These are phyloP conservation scores for Aspergillus ibericus DNA, from an alignment of 2,329 filamentous ascomycete species.

Conservation along the genomic window DNA sequence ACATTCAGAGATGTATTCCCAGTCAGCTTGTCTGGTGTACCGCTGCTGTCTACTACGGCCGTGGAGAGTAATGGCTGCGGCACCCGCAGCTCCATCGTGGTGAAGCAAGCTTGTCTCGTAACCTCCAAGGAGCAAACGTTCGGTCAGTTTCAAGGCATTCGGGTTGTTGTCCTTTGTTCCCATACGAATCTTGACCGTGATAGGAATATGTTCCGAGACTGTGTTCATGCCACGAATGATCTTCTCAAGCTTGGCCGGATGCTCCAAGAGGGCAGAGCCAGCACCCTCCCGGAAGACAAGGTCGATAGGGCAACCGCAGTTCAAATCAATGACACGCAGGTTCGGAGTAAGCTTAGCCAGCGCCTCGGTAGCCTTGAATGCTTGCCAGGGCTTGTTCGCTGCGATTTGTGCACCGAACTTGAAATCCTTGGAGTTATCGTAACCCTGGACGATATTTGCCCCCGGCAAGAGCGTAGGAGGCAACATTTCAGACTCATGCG, in stretches of 20 bases:
- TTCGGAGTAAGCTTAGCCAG: slow-evolving; percentile 75
- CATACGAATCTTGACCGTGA: slow-evolving; percentile 92
- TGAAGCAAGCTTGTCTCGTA: slow-evolving; percentile 65
- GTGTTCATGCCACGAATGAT: slow-evolving; percentile 96
- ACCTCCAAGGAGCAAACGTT: slow-evolving; percentile 78
- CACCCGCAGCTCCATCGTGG: slow-evolving; percentile 70
- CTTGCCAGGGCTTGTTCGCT: slow-evolving; percentile 87
- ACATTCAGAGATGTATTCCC: slow-evolving; percentile 90
- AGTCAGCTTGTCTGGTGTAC: slow-evolving; percentile 90
- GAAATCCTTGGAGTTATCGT: slow-evolving; percentile 79
- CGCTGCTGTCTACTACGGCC: slow-evolving; percentile 91
- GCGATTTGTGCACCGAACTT: slow-evolving; percentile 93
- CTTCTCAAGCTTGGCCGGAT: slow-evolving; percentile 83
- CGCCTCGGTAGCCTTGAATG: slow-evolving; percentile 82
- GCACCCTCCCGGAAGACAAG: slow-evolving; percentile 85
- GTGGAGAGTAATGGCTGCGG: slow-evolving; percentile 93
- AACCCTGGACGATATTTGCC: slow-evolving; percentile 65
- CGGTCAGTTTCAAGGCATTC: slow-evolving; percentile 76
- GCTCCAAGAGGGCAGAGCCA: slow-evolving; percentile 88
- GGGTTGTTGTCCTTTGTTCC: slow-evolving; percentile 79
- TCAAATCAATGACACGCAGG: slow-evolving; percentile 87
- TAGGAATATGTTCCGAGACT: slow-evolving; percentile 84
- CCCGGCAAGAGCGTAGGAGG: slow-evolving; percentile 65
- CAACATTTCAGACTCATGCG: slow-evolving; percentile 76
- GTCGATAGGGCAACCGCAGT: slow-evolving; percentile 97